Conservation (phyloP, 2,329 filamentous ascomycete species). For the Shiraia bambusicola region DNA sequence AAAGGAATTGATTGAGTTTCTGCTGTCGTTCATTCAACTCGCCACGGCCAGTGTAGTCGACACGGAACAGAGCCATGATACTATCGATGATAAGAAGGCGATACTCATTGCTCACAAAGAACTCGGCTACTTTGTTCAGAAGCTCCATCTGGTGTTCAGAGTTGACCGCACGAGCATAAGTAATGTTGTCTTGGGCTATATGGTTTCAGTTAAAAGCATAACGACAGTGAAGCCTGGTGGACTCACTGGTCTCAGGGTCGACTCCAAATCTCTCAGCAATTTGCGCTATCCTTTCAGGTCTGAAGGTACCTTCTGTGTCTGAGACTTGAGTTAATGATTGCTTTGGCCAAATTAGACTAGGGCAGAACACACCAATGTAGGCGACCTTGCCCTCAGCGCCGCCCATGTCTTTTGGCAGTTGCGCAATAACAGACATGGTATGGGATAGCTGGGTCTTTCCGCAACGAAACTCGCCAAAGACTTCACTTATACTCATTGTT, state of each 20-base stretch:
- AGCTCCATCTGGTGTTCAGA: slow-evolving; percentile 67
- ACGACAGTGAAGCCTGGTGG: neutral
- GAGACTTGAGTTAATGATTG: slow-evolving; percentile 10
- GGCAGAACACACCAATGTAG: slow-evolving; percentile 57
- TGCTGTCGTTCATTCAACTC: slow-evolving; percentile 69
- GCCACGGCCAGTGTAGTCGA: slow-evolving; percentile 66
- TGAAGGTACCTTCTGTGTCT: slow-evolving; percentile 54
- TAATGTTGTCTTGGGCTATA: slow-evolving; percentile 66
- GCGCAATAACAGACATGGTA: slow-evolving; percentile 67
- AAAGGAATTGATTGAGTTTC: slow-evolving; percentile 66
- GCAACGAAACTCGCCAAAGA: slow-evolving; percentile 64
- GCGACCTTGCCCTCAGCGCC: slow-evolving; percentile 69
- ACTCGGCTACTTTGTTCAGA: slow-evolving; percentile 61
- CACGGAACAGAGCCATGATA: slow-evolving; percentile 69
- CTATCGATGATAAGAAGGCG: slow-evolving; percentile 69
- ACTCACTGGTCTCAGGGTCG: slow-evolving; percentile 38
- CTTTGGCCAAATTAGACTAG: neutral
- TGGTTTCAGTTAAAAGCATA: slow-evolving; percentile 54
- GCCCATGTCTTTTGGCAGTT: slow-evolving; percentile 61
- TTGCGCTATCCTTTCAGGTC: slow-evolving; percentile 66
- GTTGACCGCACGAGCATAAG: slow-evolving; percentile 64
- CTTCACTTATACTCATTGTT: slow-evolving; percentile 69
- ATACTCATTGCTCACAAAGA: slow-evolving; percentile 65
- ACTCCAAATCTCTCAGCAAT: slow-evolving; percentile 66
- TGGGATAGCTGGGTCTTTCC: slow-evolving; percentile 71